Evolutionary conservation across 768 basidiomycete genomes (phyloP), one percentile per base, ranked within the genome.

Genomic region (Boletus edulis): DNA sequence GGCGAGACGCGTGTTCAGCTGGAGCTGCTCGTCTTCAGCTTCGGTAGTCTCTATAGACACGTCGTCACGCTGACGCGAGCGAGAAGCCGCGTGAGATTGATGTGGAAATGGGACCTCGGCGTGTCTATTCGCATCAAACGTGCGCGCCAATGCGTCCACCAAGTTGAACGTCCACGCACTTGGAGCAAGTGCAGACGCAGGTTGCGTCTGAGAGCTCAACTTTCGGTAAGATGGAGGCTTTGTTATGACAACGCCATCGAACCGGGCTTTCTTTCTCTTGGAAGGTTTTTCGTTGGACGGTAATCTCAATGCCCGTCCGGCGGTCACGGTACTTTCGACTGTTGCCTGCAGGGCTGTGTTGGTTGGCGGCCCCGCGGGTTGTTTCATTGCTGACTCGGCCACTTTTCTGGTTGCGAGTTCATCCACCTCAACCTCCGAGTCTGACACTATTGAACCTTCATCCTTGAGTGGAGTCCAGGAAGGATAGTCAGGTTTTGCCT

Each of bases 61-160:
- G 20, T 51, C 39, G 15, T 51, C 45, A 10, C 35, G 22, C 22
- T 24, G 22, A 24, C 22, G 39, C 11, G 14, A 39, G 20, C 27
- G 43, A 8, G 34, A 39, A 10, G 15, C 34, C 17, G 22, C 1
- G 38, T 35, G 55, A 13, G 51, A 17, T 12, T 4, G 50, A 54
- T n/a, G 50, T 3, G 40, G 4, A 27, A 15, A 4, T 8, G 17
- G 15, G 0, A 7, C 20, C 1, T 64, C 58, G 6, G n/a, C 15
- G 11, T 65, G 27, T 31, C 22, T 63, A 46, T 70, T 70, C 3
- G 68, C 68, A n/a, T 61, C 20, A 27, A 70, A 69, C 24, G 68
- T 66, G 15, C 40, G 62, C 37, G 60, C 40, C 15, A 69, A 47
- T 32, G 67, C 68, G 31, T 64, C 61, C 29, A 68, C 62, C 20